These are phyloP conservation scores for Cladorrhinum sp. DNA, from an alignment of 2,329 filamentous ascomycete genomes.

Conservation along the genomic window DNA sequence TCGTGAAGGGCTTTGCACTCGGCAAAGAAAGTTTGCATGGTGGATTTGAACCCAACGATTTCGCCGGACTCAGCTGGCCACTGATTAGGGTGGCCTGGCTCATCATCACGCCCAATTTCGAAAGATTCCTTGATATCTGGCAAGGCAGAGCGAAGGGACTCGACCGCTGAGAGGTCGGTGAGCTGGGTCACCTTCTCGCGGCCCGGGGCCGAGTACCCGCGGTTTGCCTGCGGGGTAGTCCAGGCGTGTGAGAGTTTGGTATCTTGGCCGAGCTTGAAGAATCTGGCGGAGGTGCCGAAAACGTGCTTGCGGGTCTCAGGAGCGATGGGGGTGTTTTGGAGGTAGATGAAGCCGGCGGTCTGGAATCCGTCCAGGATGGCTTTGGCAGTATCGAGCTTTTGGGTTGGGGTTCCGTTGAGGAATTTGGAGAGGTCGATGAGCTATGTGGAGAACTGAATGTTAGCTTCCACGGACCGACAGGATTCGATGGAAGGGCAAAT, in stretches of 20 bases:
- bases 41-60: conserved; percentile 59
- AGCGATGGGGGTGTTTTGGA: conserved; percentile 73
- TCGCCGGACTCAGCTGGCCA: conserved; percentile 64
- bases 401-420: conserved; percentile 56
- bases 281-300: conserved; percentile 65
- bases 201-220: conserved; percentile 68
- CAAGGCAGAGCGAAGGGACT: conserved; percentile 52
- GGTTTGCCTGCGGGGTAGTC: conserved; percentile 69
- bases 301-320: conserved; percentile 55
- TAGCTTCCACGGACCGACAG: not conserved
- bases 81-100: conserved; percentile 64
- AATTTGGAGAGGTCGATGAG: conserved; percentile 77
- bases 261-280: conserved; percentile 62
- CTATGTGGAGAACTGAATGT: conserved; percentile 41
- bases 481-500: conserved; percentile 4
- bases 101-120: conserved; percentile 61
- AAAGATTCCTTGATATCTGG: conserved; percentile 66
- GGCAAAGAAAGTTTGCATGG: conserved; percentile 73
- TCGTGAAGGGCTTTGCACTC: conserved; percentile 71
- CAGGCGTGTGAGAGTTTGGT: conserved; percentile 66
- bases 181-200: conserved; percentile 67
- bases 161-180: conserved; percentile 53
- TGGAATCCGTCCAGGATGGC: conserved; percentile 79
- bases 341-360: conserved; percentile 83
- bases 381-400: conserved; percentile 63